Percentiles rank a stretch among this genome's conserved stretches.
phyloP scores from a whole-genome alignment of 345 rosid genomes.

The Bretschneidera sinensis region DNA sequence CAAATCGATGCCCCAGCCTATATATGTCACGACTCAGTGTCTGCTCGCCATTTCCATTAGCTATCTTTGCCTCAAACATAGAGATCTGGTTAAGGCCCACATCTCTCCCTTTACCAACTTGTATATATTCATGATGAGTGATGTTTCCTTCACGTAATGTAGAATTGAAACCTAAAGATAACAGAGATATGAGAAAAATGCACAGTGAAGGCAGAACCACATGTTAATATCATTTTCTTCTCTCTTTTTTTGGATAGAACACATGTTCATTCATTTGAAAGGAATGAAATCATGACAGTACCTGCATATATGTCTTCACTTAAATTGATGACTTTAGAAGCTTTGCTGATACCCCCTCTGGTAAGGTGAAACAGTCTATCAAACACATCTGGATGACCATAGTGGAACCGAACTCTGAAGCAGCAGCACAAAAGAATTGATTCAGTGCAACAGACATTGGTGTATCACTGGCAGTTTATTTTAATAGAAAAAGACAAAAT shows the following conservation, averaged over 20 bases:
- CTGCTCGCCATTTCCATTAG: constrained; percentile 90
- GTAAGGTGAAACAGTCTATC: constrained; percentile 88
- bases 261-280: background rate
- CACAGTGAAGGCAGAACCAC: constrained; percentile 4
- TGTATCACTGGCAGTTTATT: too few species aligned
- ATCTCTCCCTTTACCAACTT: constrained; percentile 95
- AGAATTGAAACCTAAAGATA: constrained; percentile 67
- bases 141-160: constrained; percentile 81
- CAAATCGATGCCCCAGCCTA: constrained; percentile 83
- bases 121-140: constrained; percentile 92
- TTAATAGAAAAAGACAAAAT: too few species aligned
- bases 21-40: constrained; percentile 78
- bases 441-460: background rate
- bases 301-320: constrained; percentile 92
- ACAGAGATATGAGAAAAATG: background rate
- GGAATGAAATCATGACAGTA: constrained; percentile 6
- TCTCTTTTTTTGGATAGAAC: too few species aligned
- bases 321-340: constrained; percentile 78
- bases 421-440: constrained; percentile 6
- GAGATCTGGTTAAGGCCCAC: constrained; percentile 91
- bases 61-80: constrained; percentile 86
- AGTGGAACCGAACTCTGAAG: constrained; percentile 67
- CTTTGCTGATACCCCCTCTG: constrained; percentile 91
- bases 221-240: background rate
- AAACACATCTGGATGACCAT: constrained; percentile 94